Conservation (phyloP, 225 moss, liverwort and hornwort genomes). For the Anthoceros angustus region DNA sequence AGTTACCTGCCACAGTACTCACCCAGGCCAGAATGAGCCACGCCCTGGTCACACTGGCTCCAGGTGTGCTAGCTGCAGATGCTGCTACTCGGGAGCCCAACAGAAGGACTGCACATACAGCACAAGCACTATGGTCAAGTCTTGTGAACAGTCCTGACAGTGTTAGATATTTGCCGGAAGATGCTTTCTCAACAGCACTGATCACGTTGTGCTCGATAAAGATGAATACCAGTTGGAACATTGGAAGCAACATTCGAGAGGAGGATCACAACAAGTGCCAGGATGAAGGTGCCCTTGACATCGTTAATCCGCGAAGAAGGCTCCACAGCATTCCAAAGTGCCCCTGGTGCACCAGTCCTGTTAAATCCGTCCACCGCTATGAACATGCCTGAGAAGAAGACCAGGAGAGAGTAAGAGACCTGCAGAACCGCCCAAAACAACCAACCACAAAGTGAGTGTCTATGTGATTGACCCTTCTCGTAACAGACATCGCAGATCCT, state of each 20-base stretch:
- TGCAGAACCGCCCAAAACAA: constrained; percentile 12
- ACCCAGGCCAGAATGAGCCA: constrained; percentile 96
- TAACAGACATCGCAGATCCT: not conserved
- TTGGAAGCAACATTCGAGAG: constrained; percentile 84
- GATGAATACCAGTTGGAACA: constrained; percentile 62
- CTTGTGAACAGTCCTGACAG: not conserved
- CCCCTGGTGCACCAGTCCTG: constrained; percentile 47
- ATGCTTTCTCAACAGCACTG: not conserved
- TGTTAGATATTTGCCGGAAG: not conserved
- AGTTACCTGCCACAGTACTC: constrained; percentile 87
- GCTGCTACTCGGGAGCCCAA: constrained; percentile 54
- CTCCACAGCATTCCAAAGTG: constrained; percentile 65
- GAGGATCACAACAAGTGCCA: constrained; percentile 52
- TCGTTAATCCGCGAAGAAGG: constrained; percentile 47
- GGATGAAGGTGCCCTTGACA: constrained; percentile 24
- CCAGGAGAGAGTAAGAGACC: constrained; percentile 72
- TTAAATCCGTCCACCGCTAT: constrained; percentile 65
- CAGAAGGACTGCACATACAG: constrained; percentile 40
- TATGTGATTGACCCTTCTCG: not conserved
- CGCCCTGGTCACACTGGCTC: constrained; percentile 50
- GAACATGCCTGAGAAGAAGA: constrained; percentile 93
- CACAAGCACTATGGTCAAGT: not conserved
- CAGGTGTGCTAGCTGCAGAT: constrained; percentile 33
- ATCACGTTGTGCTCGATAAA: not conserved
- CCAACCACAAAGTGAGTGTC: not conserved